Conservation (phyloP, 176 grass and related monocot genomes). For the Puya raimondii region DNA sequence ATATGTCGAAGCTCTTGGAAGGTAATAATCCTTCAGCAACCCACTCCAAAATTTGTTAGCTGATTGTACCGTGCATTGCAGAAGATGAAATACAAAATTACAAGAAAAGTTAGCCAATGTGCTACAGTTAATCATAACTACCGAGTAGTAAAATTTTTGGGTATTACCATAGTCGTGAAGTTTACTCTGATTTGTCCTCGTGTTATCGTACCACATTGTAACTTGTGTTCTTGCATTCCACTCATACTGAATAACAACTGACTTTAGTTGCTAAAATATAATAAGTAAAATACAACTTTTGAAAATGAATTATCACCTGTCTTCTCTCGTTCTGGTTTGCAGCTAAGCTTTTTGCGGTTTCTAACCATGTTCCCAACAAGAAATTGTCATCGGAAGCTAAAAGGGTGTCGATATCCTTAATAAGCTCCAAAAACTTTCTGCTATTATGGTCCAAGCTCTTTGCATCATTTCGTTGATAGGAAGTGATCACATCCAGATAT, state of each 20-base stretch:
- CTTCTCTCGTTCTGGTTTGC: conserved; percentile 37
- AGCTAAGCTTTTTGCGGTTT: conserved; percentile 75
- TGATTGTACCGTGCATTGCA: conserved; percentile 9
- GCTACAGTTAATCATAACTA: not conserved
- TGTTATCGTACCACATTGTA: conserved; percentile 98
- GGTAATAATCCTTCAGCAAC: conserved; percentile 80
- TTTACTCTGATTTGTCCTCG: conserved; percentile 73
- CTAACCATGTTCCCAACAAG: conserved; percentile 84
- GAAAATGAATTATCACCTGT: conserved; percentile 40
- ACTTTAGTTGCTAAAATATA: not conserved
- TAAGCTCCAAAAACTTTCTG: conserved; percentile 73
- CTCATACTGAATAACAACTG: conserved; percentile 49
- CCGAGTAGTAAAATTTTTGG: not conserved
- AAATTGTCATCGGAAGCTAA: conserved; percentile 84
- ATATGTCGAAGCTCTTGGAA: conserved; percentile 78
- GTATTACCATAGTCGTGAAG: conserved; percentile 82
- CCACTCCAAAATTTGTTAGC: conserved; percentile 97
- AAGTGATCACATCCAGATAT: conserved; percentile 48
- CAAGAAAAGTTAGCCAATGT: not conserved
- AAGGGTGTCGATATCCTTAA: conserved; percentile 67
- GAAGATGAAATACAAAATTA: conserved; percentile 3
- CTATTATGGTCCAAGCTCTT: conserved; percentile 32
- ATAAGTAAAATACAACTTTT: conserved; percentile 13
- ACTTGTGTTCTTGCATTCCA: conserved; percentile 98
- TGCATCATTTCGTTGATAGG: conserved; percentile 57